Percentiles rank a stretch among this genome's conserved stretches.
Evolutionary conservation across 495 filamentous ascomycete species (phyloP).

Genomic region (Halenospora varia): DNA sequence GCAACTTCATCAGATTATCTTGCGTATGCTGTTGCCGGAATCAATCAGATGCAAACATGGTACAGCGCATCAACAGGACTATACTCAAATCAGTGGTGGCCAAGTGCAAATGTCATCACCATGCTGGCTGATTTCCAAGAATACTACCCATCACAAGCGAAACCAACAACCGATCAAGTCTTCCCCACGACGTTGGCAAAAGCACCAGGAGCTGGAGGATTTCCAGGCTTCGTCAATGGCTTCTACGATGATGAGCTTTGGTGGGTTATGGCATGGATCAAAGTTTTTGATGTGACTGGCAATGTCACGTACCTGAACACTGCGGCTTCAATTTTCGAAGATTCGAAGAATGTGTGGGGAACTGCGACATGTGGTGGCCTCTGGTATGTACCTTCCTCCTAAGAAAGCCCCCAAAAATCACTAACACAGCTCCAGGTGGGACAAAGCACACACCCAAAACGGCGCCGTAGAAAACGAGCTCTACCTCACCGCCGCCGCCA

Average conservation of each 20-base stretch:
- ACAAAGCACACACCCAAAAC: conserved; percentile 52
- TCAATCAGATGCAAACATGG: conserved; percentile 50
- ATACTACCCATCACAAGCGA: conserved; percentile 31
- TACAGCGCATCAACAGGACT: conserved; percentile 57
- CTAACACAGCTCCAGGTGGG: conserved; percentile 42
- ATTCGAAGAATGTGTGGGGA: conserved; percentile 47
- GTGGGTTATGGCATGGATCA: conserved; percentile 68
- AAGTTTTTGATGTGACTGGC: conserved; percentile 57
- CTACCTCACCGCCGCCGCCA: conserved; percentile 64
- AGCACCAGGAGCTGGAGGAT: conserved; percentile 18
- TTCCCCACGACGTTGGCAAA: conserved; percentile 33
- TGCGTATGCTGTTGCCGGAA: conserved; percentile 14
- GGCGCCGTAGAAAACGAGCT: conserved; percentile 76
- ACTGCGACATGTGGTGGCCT: conserved; percentile 58
- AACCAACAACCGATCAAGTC: conserved; percentile 17
- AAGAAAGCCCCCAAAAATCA: not conserved
- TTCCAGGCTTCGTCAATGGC: conserved; percentile 50
- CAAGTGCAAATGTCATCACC: conserved; percentile 65
- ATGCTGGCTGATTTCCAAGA: conserved; percentile 58
- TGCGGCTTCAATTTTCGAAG: conserved; percentile 59
- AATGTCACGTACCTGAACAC: conserved; percentile 48
- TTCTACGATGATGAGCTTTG: conserved; percentile 70
- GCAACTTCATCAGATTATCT: conserved; percentile 15
- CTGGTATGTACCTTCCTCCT: conserved; percentile 29
- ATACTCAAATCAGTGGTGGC: conserved; percentile 73